Evolutionary conservation across 1,284 basidiomycete species (phyloP).

Genomic region (Thecaphora thlaspeos): DNA sequence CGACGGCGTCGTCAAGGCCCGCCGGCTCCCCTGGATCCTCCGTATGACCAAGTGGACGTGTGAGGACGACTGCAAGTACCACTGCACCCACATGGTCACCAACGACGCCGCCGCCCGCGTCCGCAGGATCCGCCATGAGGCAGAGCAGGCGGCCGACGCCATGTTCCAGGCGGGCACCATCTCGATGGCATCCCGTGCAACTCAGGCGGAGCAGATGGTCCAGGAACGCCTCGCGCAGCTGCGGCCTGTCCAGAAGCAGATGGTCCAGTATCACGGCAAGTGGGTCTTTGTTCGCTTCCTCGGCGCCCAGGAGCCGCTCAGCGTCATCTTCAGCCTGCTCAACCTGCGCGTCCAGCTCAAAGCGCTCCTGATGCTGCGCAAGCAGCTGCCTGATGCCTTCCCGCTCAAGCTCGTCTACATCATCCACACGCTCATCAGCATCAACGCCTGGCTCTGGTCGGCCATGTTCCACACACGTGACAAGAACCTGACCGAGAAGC

Average conservation of each 20-base stretch:
- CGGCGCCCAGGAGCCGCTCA: conserved; percentile 85
- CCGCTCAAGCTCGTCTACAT: conserved; percentile 70
- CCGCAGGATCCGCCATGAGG: conserved; percentile 52
- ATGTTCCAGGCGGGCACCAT: conserved; percentile 12
- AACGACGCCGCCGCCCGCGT: conserved; percentile 62
- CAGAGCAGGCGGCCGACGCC: conserved; percentile 16
- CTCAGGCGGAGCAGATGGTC: conserved; percentile 13
- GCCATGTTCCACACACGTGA: conserved; percentile 90
- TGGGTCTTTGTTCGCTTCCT: conserved; percentile 67
- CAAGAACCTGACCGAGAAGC: conserved; percentile 76
- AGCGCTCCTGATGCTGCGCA: conserved; percentile 31
- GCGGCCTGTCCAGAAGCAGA: conserved; percentile 49
- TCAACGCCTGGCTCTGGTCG: conserved; percentile 93
- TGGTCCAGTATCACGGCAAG: conserved; percentile 71
- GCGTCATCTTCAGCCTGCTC: conserved; percentile 80
- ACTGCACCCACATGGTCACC: conserved; percentile 82
- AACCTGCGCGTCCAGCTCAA: conserved; percentile 68
- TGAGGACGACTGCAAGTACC: conserved; percentile 81
- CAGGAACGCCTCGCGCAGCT: conserved; percentile 26
- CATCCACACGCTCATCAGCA: conserved; percentile 70
- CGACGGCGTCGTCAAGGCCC: conserved; percentile 41
- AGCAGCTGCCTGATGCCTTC: conserved; percentile 41
- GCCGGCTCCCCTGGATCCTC: conserved; percentile 63
- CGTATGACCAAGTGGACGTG: conserved; percentile 69
- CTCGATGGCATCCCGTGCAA: conserved; percentile 3